A percentile compares a stretch with the other conserved stretches of the same genome.
Conservation (phyloP, 1,284 basidiomycete genomes). For the Butyriboletus appendiculatus region DNA sequence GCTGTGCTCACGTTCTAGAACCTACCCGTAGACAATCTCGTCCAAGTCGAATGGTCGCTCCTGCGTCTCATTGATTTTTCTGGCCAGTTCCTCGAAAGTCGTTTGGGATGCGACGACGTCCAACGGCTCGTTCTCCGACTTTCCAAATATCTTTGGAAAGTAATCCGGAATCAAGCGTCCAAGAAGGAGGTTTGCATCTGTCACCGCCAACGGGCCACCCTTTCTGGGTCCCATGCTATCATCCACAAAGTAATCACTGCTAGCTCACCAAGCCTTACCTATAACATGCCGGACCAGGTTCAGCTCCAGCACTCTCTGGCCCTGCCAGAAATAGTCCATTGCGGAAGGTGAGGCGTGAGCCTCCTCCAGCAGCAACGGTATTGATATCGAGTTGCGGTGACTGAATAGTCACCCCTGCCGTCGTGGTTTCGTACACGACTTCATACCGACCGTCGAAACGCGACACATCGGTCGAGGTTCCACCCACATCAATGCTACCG, state of each 20-base stretch:
- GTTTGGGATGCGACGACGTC: constrained; percentile 54
- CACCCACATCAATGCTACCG: constrained; percentile 66
- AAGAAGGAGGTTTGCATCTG: constrained; percentile 77
- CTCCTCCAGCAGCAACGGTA: constrained; percentile 78
- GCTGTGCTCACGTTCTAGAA: constrained; percentile 3
- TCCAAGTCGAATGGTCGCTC: constrained; percentile 68
- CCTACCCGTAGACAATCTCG: constrained; percentile 86
- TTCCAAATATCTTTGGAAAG: constrained; percentile 81
- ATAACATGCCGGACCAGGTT: constrained; percentile 76
- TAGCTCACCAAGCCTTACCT: constrained; percentile 37
- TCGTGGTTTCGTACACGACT: constrained; percentile 78
- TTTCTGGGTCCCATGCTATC: constrained; percentile 43
- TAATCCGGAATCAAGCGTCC: constrained; percentile 69
- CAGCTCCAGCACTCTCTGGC: constrained; percentile 71
- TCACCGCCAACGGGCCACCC: constrained; percentile 71
- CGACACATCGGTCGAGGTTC: constrained; percentile 80
- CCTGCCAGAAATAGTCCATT: constrained; percentile 66
- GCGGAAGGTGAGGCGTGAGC: constrained; percentile 47
- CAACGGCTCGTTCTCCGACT: constrained; percentile 68
- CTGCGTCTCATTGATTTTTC: constrained; percentile 45
- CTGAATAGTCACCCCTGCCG: constrained; percentile 79
- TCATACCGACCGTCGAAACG: constrained; percentile 77
- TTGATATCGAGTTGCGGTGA: constrained; percentile 78
- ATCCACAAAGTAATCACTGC: not conserved
- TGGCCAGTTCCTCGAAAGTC: constrained; percentile 32